Base-by-base conservation (phyloP, 768 basidiomycete species). In the Psilocybe sp. region DNA sequence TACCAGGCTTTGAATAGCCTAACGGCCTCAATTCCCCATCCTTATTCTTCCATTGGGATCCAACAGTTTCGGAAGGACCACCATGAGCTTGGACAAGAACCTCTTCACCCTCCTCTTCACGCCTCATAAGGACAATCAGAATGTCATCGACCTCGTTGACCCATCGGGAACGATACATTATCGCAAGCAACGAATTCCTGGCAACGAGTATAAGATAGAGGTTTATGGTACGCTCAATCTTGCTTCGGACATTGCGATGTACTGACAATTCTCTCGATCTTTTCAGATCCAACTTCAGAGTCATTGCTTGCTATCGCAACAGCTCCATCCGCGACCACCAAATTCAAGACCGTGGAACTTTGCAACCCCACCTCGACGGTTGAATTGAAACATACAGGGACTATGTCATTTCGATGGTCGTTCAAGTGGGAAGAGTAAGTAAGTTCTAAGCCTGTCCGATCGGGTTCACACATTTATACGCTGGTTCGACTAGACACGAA, bases 361-460 rank as follows among this genome's bases (percentile, higher is more conserved):
- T 79, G 75, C 68, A 92, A 93, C 62, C 90, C 90, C 0, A 81
- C 81, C 0, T 75, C 71, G 0, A 59, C 81, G 14, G 81, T 92
- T 13, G 87, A 88, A 58, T 72, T 93, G 35, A 87, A 82, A 60
- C 84, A 78, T 52, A 85, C 83, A 0, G 90, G 91, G 1, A 84
- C 83, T 0, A 60, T 92, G 35, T 74, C 80, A 2, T 91, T 91
- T 66, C 77, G 78, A 47, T 93, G 90, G 91, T 59, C 68, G 0
- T 93, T 93, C 66, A 78, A 78, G 60, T 93, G 88, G 87, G 89
- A 92, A 71, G 79, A 84, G 88, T 92, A 54, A 66, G 87, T 77
- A 11, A 23, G n/a, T 4, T 35, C n/a, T 38, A 11, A 16, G 36
- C 33, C 10, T 48, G 5, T 15, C 9, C 9, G 33, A 39, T 12